Conservation (phyloP, 495 filamentous ascomycete genomes). For the Sporormia fimetaria region DNA sequence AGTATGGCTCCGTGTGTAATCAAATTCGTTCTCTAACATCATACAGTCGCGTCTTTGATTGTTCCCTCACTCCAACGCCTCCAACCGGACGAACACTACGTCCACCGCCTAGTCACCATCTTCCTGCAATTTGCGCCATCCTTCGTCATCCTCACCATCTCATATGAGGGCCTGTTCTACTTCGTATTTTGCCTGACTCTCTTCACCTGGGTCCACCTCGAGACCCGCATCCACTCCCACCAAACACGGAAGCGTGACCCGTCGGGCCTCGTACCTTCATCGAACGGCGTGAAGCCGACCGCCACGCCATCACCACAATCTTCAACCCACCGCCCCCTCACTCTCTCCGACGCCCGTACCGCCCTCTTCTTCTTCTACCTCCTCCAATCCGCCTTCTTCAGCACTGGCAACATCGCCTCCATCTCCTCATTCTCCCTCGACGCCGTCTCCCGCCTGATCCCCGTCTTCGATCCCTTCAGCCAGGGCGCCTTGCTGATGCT, state of each 20-base stretch:
- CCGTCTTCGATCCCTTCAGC: slow-evolving; percentile 86
- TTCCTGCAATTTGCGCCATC: slow-evolving; percentile 89
- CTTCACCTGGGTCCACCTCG: slow-evolving; percentile 80
- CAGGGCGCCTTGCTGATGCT: slow-evolving; percentile 80
- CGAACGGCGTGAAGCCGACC: slow-evolving; percentile 18
- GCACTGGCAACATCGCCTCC: slow-evolving; percentile 91
- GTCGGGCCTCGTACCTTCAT: too few species aligned
- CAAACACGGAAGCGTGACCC: slow-evolving; percentile 8
- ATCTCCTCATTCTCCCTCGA: slow-evolving; percentile 91
- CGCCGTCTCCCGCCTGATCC: slow-evolving; percentile 80
- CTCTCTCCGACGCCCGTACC: slow-evolving; percentile 70
- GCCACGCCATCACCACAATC: background rate
- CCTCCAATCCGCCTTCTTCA: slow-evolving; percentile 93
- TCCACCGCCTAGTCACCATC: slow-evolving; percentile 78
- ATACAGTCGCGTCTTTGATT: slow-evolving; percentile 57
- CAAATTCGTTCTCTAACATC: slow-evolving; percentile 8
- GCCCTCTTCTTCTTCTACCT: slow-evolving; percentile 92
- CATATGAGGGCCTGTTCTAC: slow-evolving; percentile 96
- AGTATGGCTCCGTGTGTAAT: slow-evolving; percentile 37
- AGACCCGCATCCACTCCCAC: slow-evolving; percentile 52
- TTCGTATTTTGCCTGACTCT: slow-evolving; percentile 75
- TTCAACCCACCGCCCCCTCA: slow-evolving; percentile 53
- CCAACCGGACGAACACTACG: slow-evolving; percentile 74
- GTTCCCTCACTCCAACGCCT: slow-evolving; percentile 74
- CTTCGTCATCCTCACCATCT: slow-evolving; percentile 94